Evolutionary conservation across 1,139 yeast species (phyloP).

Genomic region (Hanseniaspora uvarum): DNA sequence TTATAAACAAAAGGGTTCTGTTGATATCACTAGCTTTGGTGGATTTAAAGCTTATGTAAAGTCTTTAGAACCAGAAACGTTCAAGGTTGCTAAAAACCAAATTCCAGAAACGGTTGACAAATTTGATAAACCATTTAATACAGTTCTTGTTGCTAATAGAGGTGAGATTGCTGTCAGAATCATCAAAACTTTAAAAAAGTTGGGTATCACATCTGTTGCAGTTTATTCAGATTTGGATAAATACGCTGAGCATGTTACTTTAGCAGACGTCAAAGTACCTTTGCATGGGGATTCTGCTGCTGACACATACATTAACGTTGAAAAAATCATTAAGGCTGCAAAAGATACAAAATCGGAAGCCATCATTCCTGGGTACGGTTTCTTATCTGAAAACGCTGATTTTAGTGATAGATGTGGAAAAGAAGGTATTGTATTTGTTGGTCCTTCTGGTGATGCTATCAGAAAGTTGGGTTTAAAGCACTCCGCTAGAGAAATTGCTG

Average conservation of each 20-base stretch:
- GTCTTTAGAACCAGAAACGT: slow-evolving; percentile 23
- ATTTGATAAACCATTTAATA: slow-evolving; percentile 52
- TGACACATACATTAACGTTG: slow-evolving; percentile 76
- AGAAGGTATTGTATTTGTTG: slow-evolving; percentile 84
- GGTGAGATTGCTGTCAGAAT: slow-evolving; percentile 97
- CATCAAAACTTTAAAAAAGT: slow-evolving; percentile 71
- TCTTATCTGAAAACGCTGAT: slow-evolving; percentile 90
- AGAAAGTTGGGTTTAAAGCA: slow-evolving; percentile 86
- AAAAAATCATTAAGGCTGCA: slow-evolving; percentile 77
- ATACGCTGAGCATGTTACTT: slow-evolving; percentile 72
- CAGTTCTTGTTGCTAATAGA: slow-evolving; percentile 88
- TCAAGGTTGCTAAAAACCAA: neutral
- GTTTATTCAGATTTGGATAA: slow-evolving; percentile 85
- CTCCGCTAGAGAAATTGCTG: slow-evolving; percentile 90
- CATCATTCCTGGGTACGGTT: slow-evolving; percentile 94
- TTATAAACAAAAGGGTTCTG: slow-evolving; percentile 56
- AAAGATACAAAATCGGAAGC: slow-evolving; percentile 78
- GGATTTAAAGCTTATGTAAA: slow-evolving; percentile 75
- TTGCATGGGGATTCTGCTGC: slow-evolving; percentile 76
- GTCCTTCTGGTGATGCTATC: slow-evolving; percentile 90
- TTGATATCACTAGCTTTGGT: slow-evolving; percentile 71
- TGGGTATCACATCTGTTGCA: slow-evolving; percentile 71
- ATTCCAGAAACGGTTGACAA: slow-evolving; percentile 6
- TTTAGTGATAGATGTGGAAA: slow-evolving; percentile 76
- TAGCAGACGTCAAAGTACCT: slow-evolving; percentile 74